Evolutionary conservation across 2,329 filamentous ascomycete genomes (phyloP).

Genomic region (Xylaria sp.): DNA sequence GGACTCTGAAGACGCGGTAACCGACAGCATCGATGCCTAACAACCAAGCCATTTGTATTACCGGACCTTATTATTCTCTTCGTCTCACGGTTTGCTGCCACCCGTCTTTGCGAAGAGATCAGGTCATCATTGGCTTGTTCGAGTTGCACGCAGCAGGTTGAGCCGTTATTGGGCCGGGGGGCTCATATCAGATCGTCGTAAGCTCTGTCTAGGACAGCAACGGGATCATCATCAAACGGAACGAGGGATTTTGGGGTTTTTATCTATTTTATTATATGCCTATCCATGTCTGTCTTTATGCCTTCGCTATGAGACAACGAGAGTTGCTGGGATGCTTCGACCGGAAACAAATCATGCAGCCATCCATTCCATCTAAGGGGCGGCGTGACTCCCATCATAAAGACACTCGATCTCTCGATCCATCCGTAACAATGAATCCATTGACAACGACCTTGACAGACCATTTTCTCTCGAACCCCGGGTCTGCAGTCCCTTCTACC

Average conservation of each 20-base stretch:
- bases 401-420: conserved; percentile 1
- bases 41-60: neutral
- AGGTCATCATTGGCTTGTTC: neutral
- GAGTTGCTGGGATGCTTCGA: too few species aligned
- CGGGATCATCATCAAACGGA: neutral
- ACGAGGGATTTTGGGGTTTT: too few species aligned
- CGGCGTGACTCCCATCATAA: neutral
- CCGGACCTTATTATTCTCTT: neutral
- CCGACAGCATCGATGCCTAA: neutral
- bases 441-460: conserved; percentile 6
- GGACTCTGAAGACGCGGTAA: neutral
- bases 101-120: neutral
- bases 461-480: too few species aligned
- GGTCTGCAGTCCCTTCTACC: too few species aligned
- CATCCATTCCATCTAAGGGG: too few species aligned
- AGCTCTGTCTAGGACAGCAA: neutral
- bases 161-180: too few species aligned
- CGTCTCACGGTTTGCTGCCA: neutral
- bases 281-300: too few species aligned
- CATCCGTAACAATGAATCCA: conserved; percentile 4
- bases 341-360: too few species aligned
- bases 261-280: too few species aligned
- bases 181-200: neutral
- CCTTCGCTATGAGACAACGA: too few species aligned
- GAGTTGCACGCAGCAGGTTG: too few species aligned